Conservation (phyloP, 768 basidiomycete genomes). For the Plicaturopsis crispa region DNA sequence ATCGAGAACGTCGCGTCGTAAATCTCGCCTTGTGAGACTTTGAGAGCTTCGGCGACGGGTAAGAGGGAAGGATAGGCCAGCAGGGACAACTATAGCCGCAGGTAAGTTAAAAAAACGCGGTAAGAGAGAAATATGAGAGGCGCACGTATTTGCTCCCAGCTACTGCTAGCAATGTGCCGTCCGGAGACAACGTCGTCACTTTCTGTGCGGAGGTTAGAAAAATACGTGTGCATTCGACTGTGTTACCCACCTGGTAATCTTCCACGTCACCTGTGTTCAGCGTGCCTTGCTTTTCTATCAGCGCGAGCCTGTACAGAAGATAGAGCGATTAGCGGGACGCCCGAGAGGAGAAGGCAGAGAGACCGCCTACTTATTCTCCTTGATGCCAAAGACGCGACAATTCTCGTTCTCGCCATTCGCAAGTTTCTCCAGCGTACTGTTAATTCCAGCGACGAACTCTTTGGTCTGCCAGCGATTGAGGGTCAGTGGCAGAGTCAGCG, state of each 20-base stretch:
- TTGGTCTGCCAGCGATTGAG: conserved; percentile 24
- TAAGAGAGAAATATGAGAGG: conserved; percentile 11
- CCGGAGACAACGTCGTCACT: conserved; percentile 77
- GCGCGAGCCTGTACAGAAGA: conserved; percentile 37
- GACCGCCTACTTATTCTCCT: conserved; percentile 51
- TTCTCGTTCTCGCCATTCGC: conserved; percentile 73
- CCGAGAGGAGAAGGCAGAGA: background rate
- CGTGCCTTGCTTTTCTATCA: conserved; percentile 50
- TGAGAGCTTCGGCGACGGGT: conserved; percentile 40
- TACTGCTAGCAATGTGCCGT: conserved; percentile 55
- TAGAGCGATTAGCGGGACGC: background rate
- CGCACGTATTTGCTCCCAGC: conserved; percentile 69
- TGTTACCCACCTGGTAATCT: conserved; percentile 78
- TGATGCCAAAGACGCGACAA: conserved; percentile 62
- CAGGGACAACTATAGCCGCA: conserved; percentile 45
- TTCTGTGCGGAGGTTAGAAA: conserved; percentile 45
- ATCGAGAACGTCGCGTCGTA: conserved; percentile 80
- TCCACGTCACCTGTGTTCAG: conserved; percentile 53
- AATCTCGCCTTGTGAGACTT: conserved; percentile 71
- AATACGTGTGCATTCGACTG: background rate
- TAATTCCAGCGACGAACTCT: conserved; percentile 78
- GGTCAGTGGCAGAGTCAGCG: conserved; percentile 3
- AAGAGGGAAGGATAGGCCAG: conserved; percentile 54
- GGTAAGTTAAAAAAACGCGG: conserved; percentile 8
- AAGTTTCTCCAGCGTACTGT: conserved; percentile 61